Base-by-base conservation (phyloP, 164 flowering plant species). In the Annona cherimola region DNA sequence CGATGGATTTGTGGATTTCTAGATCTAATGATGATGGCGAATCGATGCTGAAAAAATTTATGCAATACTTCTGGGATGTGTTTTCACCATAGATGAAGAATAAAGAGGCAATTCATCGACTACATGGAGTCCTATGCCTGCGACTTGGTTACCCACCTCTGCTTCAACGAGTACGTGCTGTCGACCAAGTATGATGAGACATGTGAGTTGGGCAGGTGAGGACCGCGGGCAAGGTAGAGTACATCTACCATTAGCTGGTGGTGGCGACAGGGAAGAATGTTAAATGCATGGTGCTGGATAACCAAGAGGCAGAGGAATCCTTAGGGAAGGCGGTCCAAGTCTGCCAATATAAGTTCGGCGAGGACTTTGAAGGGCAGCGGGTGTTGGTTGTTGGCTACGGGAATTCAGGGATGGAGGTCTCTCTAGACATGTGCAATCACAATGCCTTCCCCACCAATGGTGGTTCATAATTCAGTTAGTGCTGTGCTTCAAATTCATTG, bases 241-340 rank as follows among this genome's bases (percentile, higher is more conserved):
- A 91, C 78, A 79, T 88, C 42, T 86, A 89, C 72, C 18, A 81
- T 71, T 88, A 93, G 92, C 84, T 91, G 11, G 91, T 91, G 63
- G 94, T 91, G 50, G 97, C 97, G 46, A 88, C 97, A 3, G 97
- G 97, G 2, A 93, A 91, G 76, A 90, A 91, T 76, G 94, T 94
- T 0, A 90, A 90, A 79, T 69, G 77, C 18, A 84, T 87, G 11
- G 77, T 86, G 73, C 94, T 94, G 0, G 88, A 87, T 62, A 79
- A 88, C 50, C 86, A 84, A 55, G 94, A 93, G 6, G 18, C 86
- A 62, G 64, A 68, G 1, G 86, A 84, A 39, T 91, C 90, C 57
- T 77, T 78, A 0, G 93, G 94, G 9, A 44, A 74, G 40, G 83
- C 87, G 14, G 50, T 78, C 8, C 97, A 91, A 70, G 87, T 79